Evolutionary conservation across 805 yeast genomes (phyloP).

Genomic region (Yarrowia porcina): DNA sequence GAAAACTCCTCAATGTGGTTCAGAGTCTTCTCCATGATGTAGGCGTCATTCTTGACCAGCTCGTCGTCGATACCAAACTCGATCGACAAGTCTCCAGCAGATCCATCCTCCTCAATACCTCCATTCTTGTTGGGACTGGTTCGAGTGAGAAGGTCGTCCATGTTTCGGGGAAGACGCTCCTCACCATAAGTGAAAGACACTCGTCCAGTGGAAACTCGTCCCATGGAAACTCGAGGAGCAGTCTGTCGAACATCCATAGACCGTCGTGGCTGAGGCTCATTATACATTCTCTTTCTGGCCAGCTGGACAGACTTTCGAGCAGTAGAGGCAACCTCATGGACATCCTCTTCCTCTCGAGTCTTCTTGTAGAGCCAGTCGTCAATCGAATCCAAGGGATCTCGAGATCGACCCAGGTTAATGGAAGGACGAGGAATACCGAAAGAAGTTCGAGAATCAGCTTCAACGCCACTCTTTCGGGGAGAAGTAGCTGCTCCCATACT

Average conservation of each 20-base stretch:
- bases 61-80: constrained; percentile 46
- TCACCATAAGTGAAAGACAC: constrained; percentile 19
- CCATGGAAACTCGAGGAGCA: not conserved
- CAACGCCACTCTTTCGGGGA: constrained; percentile 19
- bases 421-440: constrained; percentile 35
- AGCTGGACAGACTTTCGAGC: constrained; percentile 32
- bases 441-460: constrained; percentile 27
- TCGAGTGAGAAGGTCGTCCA: constrained; percentile 18
- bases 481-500: constrained; percentile 46
- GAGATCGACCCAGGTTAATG: constrained; percentile 32
- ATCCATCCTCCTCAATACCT: not conserved
- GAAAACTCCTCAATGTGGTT: constrained; percentile 93
- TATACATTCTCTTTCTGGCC: constrained; percentile 33
- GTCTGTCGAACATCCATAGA: constrained; percentile 22
- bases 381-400: constrained; percentile 33
- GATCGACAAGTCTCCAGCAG: not conserved
- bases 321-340: constrained; percentile 34
- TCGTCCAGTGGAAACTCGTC: constrained; percentile 1
- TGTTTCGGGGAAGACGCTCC: constrained; percentile 18
- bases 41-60: constrained; percentile 66
- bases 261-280: constrained; percentile 28
- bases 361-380: constrained; percentile 33
- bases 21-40: constrained; percentile 74
- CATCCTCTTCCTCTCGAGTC: constrained; percentile 34
- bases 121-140: not conserved